A percentile compares a stretch with the other conserved stretches of the same genome.
Conservation (phyloP, 2,329 filamentous ascomycete species). For the Neopestalotiopsis sp. region DNA sequence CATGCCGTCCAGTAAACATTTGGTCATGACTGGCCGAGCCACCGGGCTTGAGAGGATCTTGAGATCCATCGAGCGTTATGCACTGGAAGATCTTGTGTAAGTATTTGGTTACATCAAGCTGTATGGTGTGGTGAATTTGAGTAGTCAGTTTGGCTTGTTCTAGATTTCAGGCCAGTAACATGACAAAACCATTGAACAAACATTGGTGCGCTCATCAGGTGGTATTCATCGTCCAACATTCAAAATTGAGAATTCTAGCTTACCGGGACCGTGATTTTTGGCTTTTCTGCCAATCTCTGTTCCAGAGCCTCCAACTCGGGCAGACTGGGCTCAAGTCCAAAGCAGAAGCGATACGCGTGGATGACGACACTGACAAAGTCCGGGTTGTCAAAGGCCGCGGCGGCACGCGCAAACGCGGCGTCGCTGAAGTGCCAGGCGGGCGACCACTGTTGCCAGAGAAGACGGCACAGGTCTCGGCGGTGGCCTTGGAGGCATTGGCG, state of each 20-base stretch:
- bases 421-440: conserved; percentile 29
- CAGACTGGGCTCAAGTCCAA: conserved; percentile 1
- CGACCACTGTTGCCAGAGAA: conserved; percentile 32
- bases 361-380: conserved; percentile 18
- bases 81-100: not conserved
- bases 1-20: conserved; percentile 16
- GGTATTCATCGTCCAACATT: not conserved
- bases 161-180: not conserved
- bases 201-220: not conserved
- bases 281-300: conserved; percentile 2
- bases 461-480: conserved; percentile 26
- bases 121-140: too few species aligned
- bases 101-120: not conserved
- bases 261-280: conserved; percentile 16
- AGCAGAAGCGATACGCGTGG: conserved; percentile 8
- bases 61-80: conserved; percentile 16
- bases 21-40: conserved; percentile 13
- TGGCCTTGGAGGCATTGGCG: conserved; percentile 25
- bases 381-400: conserved; percentile 19
- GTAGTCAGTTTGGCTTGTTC: too few species aligned
- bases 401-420: conserved; percentile 27
- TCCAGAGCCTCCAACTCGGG: conserved; percentile 13
- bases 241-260: not conserved
- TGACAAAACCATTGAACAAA: not conserved
- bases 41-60: conserved; percentile 18